phyloP scores from a whole-genome alignment of 1,284 basidiomycete genomes.

The Tausonia pullulans region DNA sequence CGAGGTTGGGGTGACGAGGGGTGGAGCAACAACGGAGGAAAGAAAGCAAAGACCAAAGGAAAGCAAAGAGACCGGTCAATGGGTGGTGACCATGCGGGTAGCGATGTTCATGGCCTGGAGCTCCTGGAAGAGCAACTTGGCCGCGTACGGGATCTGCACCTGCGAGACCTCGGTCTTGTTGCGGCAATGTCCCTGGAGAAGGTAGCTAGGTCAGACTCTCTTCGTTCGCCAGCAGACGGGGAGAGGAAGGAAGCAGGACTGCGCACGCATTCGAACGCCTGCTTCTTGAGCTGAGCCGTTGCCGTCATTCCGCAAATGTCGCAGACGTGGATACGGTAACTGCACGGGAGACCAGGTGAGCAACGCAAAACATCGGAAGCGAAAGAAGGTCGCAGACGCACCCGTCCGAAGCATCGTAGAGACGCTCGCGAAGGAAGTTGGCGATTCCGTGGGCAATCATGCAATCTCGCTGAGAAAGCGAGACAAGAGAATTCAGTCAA shows the following conservation, averaged over 20 bases:
- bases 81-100: conserved; percentile 66
- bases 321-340: conserved; percentile 90
- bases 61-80: background rate
- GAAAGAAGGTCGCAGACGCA: background rate
- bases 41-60: background rate
- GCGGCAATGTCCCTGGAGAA: conserved; percentile 65
- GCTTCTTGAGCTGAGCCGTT: conserved; percentile 70
- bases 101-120: conserved; percentile 87
- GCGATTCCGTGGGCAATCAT: conserved; percentile 99
- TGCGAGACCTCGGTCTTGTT: conserved; percentile 91
- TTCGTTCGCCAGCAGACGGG: background rate
- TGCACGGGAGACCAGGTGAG: conserved; percentile 32
- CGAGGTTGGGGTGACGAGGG: background rate
- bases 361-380: too few relatives aligned
- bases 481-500: background rate
- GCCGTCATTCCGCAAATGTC: conserved; percentile 92
- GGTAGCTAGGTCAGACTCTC: background rate
- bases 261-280: conserved; percentile 47
- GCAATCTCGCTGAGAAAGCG: conserved; percentile 59
- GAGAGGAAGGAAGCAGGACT: conserved; percentile 28
- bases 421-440: conserved; percentile 87
- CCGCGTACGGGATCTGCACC: conserved; percentile 81
- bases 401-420: conserved; percentile 58
- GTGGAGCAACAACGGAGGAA: background rate
- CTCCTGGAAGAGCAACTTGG: conserved; percentile 78